Evolutionary conservation across 176 grass and related monocot genomes (phyloP), one percentile per base, ranked within the genome.

Genomic region (Oryza punctata): DNA sequence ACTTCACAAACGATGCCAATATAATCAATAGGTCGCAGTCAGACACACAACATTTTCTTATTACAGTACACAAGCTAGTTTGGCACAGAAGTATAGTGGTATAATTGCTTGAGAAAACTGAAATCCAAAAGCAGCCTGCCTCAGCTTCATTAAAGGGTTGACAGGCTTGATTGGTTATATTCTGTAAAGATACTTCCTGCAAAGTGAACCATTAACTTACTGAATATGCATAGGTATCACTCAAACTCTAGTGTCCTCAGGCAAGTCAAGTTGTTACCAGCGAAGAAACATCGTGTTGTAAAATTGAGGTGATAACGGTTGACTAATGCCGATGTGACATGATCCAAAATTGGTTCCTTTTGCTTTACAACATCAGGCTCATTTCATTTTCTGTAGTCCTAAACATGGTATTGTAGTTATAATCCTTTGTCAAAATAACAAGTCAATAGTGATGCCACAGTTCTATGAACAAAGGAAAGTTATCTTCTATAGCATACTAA

Each of bases 151-250:
- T 90, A 45, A 98, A 98, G 85, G 94, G 89, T 19, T 87, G 78
- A 82, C 96, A 98, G 72, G 93, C 96, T 92, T 95, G 96, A 85
- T 93, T 79, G 14, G 91, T 98, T 70, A 94, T 92, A 76, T 95
- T 90, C 82, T 90, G 71, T 41, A 98, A 87, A 82, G 96, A 95
- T 87, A 93, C 93, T 92, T 98, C 89, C 96, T 98, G 83, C 88
- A 94, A 57, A 83, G 13, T 38, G 60, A 70, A 76, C 63, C 83
- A 21, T 11, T 29, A 65, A 63, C 50, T 85, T 8, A 82, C 12
- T 47, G 88, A 84, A 65, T 76, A 57, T 59, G 11, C 74, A 79
- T 33, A 83, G 63, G 44, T 65, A 15, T 76, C 18, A 65, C 41
- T 30, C 79, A 27, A 86, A 71, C 30, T 81, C 18, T n/a, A 72